Evolutionary conservation across 495 filamentous ascomycete species (phyloP), one percentile per base, ranked within the genome.

Genomic region (Parachaetomium inaequale): DNA sequence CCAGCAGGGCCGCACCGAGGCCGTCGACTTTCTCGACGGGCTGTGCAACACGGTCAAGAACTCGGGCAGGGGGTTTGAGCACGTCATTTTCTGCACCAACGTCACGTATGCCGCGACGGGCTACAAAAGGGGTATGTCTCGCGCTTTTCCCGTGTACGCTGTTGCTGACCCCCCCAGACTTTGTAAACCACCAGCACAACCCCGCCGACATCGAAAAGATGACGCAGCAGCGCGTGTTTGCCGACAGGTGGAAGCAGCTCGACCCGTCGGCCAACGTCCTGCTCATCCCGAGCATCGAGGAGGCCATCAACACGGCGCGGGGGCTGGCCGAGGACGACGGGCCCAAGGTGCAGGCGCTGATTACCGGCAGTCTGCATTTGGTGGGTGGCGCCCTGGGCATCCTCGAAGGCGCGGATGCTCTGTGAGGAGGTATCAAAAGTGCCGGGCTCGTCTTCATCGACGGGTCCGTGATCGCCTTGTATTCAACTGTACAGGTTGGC

Each of bases 21-120:
- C 88, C 11, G 74, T 81, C 14, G 81, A 85, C 1, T 85, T 95
- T 21, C 82, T 93, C 63, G 75, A 81, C 26, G 86, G 85, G 1
- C 81, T 98, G 34, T 71, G 83, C 36, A 72, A 78, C 4, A 80
- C 85, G 0, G 75, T 89, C 1, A 70, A 78, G 58, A 66, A 73
- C 75, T 7, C 62, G 0, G 75, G 77, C 14, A 73, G 74, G 3
- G 79, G 86, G 1, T 96, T 97, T 66, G 83, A 88, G 21, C 88
- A 92, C 62, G 92, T 87, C 32, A 76, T 96, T 8, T 97, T 98
- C 75, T 96, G 90, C 68, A 88, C 92, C 0, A 97, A 97, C 59
- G 81, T 90, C 50, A 96, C 93, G 2, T 92, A 87, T 73, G 82
- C 82, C 17, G 70, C 81, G 40, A 78, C 79, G 2, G 91, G 89